These are phyloP conservation scores for Talaromyces islandicus DNA, from an alignment of 2,329 filamentous ascomycete species.

Conservation along the genomic window DNA sequence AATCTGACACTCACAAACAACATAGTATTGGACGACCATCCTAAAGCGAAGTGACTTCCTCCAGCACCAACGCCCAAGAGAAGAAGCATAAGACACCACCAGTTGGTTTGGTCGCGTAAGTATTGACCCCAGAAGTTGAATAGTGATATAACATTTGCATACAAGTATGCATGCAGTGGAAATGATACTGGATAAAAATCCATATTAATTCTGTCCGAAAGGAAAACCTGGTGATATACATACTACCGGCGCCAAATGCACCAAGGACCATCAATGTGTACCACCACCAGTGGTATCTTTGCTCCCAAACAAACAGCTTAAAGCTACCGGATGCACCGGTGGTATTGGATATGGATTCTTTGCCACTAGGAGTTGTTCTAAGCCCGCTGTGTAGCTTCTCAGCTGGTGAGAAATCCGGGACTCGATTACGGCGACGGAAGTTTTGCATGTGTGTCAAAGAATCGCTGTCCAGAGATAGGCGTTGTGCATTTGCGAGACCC, in stretches of 20 bases:
- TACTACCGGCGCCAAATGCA: not conserved
- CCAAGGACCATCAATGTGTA: not conserved
- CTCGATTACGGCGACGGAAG: not conserved
- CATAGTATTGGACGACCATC: not conserved
- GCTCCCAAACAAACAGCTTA: not conserved
- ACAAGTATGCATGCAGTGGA: not conserved
- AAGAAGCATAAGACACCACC: not conserved
- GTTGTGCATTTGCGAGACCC: constrained; percentile 59
- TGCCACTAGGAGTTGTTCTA: not conserved
- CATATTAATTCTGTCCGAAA: not conserved
- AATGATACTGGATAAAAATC: not conserved
- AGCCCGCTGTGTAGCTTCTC: not conserved
- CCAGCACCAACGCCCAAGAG: not conserved
- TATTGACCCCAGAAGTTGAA: not conserved
- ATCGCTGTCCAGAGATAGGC: constrained; percentile 52
- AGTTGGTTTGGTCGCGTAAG: not conserved
- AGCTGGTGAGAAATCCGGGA: not conserved
- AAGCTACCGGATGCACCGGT: not conserved
- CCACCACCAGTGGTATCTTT: not conserved
- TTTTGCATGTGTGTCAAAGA: not conserved
- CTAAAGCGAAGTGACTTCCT: not conserved
- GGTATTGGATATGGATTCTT: not conserved
- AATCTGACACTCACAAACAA: not conserved
- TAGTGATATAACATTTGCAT: not conserved
- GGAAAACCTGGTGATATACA: not conserved